Evolutionary conservation across 1,284 basidiomycete genomes (phyloP).

Genomic region (Cryptococcus neoformans): DNA sequence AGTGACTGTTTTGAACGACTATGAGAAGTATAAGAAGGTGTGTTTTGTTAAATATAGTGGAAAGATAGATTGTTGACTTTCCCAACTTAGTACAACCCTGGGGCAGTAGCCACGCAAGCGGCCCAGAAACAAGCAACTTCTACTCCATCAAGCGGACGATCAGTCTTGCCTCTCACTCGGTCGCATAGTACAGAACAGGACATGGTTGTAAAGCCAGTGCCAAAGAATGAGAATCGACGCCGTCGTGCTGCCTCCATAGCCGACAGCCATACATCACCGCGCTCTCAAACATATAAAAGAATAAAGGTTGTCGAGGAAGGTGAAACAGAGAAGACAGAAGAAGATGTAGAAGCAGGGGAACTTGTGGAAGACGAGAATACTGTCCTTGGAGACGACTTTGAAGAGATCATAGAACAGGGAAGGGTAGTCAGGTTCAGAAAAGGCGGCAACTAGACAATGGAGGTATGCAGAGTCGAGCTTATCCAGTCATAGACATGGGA

Average conservation of each 20-base stretch:
- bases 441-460: background rate
- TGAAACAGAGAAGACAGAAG: background rate
- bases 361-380: conserved; percentile 4
- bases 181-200: too few relatives aligned
- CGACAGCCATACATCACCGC: background rate
- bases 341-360: conserved; percentile 4
- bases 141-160: too few relatives aligned
- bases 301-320: background rate
- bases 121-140: too few relatives aligned
- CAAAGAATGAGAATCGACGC: conserved; percentile 3
- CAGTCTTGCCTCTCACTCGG: too few relatives aligned
- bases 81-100: conserved; percentile 8
- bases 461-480: too few relatives aligned
- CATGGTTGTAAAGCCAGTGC: too few relatives aligned
- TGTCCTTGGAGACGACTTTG: conserved; percentile 5
- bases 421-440: conserved; percentile 2
- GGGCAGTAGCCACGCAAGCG: conserved; percentile 6
- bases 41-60: background rate
- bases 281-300: background rate
- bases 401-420: conserved; percentile 7
- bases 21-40: conserved; percentile 39
- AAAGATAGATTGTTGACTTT: background rate
- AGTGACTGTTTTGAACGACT: conserved; percentile 35
- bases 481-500: too few relatives aligned
- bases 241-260: conserved; percentile 7